phyloP scores from a whole-genome alignment of 1,284 basidiomycete genomes.

The Sparassis latifolia region DNA sequence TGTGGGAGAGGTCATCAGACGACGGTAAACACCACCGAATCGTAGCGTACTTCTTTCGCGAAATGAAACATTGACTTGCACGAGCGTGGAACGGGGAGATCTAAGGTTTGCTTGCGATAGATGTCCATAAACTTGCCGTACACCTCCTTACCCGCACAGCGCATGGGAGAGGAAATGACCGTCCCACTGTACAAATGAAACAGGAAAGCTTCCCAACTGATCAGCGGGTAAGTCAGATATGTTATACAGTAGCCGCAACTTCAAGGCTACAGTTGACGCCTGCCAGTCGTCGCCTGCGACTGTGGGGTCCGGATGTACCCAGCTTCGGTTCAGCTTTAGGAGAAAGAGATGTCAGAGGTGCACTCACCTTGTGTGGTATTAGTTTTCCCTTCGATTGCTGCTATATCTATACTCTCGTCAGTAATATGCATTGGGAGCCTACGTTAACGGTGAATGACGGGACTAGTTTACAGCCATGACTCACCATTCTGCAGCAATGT shows the following conservation, averaged over 20 bases:
- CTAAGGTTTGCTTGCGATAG: not conserved
- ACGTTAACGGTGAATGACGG: too few relatives aligned
- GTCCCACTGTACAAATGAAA: not conserved
- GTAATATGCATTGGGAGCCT: too few relatives aligned
- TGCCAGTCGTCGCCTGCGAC: not conserved
- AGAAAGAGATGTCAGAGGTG: not conserved
- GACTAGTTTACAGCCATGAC: too few relatives aligned
- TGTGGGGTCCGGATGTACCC: too few relatives aligned
- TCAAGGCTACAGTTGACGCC: too few relatives aligned
- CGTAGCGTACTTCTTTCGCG: not conserved
- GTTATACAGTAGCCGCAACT: not conserved
- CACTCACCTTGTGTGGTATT: not conserved
- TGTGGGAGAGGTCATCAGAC: too few relatives aligned
- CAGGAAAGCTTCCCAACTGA: not conserved
- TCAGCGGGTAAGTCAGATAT: not conserved
- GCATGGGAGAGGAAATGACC: not conserved
- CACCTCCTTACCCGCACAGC: not conserved
- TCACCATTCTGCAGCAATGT: too few relatives aligned
- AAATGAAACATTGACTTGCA: not conserved
- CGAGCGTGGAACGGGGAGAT: not conserved
- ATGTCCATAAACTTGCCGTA: not conserved
- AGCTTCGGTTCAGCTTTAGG: not conserved
- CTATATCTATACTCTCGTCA: too few relatives aligned
- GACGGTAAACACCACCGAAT: not conserved
- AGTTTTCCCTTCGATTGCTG: too few relatives aligned